Percentiles rank a stretch among this genome's conserved stretches.
Conservation (phyloP, 2,329 filamentous ascomycete species). For the Trichoderma brevicompactum region DNA sequence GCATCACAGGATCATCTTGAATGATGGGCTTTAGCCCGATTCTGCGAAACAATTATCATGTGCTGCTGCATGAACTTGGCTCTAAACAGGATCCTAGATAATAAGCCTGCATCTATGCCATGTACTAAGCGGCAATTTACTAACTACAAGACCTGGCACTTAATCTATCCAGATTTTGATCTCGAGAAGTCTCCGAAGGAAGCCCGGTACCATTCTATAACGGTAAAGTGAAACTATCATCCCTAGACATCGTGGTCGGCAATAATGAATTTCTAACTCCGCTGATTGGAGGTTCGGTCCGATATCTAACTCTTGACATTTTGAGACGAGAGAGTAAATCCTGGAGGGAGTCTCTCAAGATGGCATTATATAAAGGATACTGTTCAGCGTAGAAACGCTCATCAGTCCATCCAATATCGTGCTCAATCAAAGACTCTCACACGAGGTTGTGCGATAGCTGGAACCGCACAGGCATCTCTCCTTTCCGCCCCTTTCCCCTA, state of each 20-base stretch:
- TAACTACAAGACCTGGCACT: background rate
- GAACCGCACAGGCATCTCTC: background rate
- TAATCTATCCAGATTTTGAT: background rate
- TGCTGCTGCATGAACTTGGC: background rate
- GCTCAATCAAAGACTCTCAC: background rate
- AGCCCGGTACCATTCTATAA: slow-evolving; percentile 15
- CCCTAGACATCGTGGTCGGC: background rate
- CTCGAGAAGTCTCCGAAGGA: slow-evolving; percentile 10
- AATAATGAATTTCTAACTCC: background rate
- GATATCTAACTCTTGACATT: background rate
- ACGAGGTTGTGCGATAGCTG: background rate
- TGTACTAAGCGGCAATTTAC: background rate
- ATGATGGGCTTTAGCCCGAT: background rate
- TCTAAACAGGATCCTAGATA: background rate
- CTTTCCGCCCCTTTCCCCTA: background rate
- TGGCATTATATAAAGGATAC: background rate
- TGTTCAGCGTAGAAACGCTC: background rate
- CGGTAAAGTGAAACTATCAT: slow-evolving; percentile 7
- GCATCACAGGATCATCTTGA: background rate
- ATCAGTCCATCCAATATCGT: background rate
- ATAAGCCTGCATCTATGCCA: background rate
- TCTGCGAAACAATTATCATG: background rate
- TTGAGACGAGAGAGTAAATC: background rate
- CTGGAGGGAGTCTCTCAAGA: background rate
- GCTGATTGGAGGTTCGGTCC: background rate